Percentiles rank a stretch among this genome's conserved stretches.
Evolutionary conservation across 2,329 filamentous ascomycete genomes (phyloP).

Genomic region (Microsporum ferrugineum): DNA sequence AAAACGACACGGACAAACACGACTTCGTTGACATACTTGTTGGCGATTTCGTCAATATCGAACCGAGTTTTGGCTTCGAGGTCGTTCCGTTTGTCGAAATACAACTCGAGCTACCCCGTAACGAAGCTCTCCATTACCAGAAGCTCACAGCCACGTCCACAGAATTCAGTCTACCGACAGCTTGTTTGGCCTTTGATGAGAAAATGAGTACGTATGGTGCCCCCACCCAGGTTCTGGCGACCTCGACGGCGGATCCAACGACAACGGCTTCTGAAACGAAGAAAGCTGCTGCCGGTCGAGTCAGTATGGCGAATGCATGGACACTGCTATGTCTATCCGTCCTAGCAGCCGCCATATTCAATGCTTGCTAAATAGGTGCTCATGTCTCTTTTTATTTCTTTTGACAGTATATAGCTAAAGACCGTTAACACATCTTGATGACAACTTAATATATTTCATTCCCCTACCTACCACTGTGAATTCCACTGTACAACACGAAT

Average conservation of each 20-base stretch:
- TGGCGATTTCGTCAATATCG: slow-evolving; percentile 14
- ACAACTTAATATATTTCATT: not conserved
- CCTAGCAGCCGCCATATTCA: not conserved
- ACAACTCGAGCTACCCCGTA: slow-evolving; percentile 10
- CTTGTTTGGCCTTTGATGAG: slow-evolving; percentile 15
- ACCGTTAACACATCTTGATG: not conserved
- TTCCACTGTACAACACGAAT: no score
- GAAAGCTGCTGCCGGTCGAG: not conserved
- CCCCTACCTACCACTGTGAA: no score
- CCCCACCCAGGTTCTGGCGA: slow-evolving; percentile 5
- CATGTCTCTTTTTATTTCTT: not conserved
- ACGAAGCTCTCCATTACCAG: not conserved
- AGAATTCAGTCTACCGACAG: slow-evolving; percentile 13
- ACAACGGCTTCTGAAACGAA: not conserved
- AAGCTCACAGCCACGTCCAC: slow-evolving; percentile 10
- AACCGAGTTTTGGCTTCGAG: slow-evolving; percentile 15
- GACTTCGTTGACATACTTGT: slow-evolving; percentile 7
- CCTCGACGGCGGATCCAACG: not conserved
- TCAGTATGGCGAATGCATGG: not conserved
- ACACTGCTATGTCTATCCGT: not conserved
- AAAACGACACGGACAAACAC: not conserved
- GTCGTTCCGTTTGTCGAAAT: slow-evolving; percentile 15
- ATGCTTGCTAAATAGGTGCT: not conserved
- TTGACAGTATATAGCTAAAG: not conserved
- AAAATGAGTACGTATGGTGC: slow-evolving; percentile 9